Evolutionary conservation across 2,329 filamentous ascomycete species (phyloP).

Genomic region (Parastagonospora avenae): DNA sequence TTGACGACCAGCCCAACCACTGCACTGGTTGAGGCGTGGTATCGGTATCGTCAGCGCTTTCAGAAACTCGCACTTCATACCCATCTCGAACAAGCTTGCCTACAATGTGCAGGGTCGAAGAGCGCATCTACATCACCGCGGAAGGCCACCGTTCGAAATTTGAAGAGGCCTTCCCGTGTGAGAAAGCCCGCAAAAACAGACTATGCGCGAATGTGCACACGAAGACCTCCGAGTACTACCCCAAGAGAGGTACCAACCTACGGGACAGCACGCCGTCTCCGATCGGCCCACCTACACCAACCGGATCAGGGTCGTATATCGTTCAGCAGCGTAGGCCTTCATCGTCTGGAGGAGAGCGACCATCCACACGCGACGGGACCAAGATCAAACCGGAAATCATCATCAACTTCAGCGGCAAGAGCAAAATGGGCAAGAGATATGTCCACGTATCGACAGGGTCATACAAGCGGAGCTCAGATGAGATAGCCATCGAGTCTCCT

Average conservation of each 20-base stretch:
- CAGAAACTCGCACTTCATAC: background rate
- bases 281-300: conserved; percentile 39
- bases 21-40: conserved; percentile 15
- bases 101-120: conserved; percentile 42
- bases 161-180: conserved; percentile 31
- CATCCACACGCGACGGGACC: conserved; percentile 30
- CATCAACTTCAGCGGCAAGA: conserved; percentile 34
- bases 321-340: conserved; percentile 33
- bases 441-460: conserved; percentile 19
- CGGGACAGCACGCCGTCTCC: conserved; percentile 38
- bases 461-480: conserved; percentile 32
- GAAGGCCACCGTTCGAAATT: conserved; percentile 33
- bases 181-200: conserved; percentile 24
- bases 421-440: conserved; percentile 32
- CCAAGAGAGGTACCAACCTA: conserved; percentile 14
- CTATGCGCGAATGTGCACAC: conserved; percentile 33
- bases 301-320: conserved; percentile 26
- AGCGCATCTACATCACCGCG: conserved; percentile 31
- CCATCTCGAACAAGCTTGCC: background rate
- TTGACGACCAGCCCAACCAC: conserved; percentile 17
- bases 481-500: conserved; percentile 33
- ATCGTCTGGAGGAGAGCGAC: conserved; percentile 21
- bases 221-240: conserved; percentile 29
- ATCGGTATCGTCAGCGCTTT: background rate
- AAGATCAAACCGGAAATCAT: conserved; percentile 35